Conservation (phyloP, 768 basidiomycete species). For the Kwoniella pini region DNA sequence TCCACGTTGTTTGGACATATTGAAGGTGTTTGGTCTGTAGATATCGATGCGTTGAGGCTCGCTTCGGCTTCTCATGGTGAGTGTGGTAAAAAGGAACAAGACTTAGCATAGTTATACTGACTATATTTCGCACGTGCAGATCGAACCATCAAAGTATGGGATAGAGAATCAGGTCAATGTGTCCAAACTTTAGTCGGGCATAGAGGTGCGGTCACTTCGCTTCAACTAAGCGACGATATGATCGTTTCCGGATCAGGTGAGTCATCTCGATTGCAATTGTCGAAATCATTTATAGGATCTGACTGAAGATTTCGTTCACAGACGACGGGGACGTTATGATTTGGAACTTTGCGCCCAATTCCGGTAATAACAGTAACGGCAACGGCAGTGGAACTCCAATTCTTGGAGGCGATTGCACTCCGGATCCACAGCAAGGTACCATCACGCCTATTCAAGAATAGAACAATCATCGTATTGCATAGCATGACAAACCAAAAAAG, state of each 20-base stretch:
- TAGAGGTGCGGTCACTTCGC: conserved; percentile 86
- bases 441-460: conserved; percentile 5
- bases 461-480: no score
- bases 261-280: no score
- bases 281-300: no score
- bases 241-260: conserved; percentile 81
- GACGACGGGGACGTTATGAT: conserved; percentile 86
- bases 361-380: not conserved
- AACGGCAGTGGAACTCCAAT: not conserved
- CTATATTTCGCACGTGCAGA: conserved; percentile 7
- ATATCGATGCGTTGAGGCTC: conserved; percentile 84
- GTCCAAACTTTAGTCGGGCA: conserved; percentile 90
- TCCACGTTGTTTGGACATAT: conserved; percentile 94
- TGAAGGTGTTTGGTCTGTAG: conserved; percentile 96
- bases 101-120: no score
- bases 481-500: not conserved
- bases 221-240: conserved; percentile 89
- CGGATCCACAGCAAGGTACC: not conserved
- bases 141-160: conserved; percentile 75
- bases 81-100: no score
- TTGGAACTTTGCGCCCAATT: conserved; percentile 62
- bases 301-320: no score
- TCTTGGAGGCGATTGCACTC: not conserved
- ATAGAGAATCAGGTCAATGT: conserved; percentile 81
- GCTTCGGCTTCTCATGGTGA: conserved; percentile 89